Percentiles rank a stretch among this genome's conserved stretches.
Evolutionary conservation across 2,329 filamentous ascomycete genomes (phyloP).

Genomic region (Neodidymelliopsis sp.): DNA sequence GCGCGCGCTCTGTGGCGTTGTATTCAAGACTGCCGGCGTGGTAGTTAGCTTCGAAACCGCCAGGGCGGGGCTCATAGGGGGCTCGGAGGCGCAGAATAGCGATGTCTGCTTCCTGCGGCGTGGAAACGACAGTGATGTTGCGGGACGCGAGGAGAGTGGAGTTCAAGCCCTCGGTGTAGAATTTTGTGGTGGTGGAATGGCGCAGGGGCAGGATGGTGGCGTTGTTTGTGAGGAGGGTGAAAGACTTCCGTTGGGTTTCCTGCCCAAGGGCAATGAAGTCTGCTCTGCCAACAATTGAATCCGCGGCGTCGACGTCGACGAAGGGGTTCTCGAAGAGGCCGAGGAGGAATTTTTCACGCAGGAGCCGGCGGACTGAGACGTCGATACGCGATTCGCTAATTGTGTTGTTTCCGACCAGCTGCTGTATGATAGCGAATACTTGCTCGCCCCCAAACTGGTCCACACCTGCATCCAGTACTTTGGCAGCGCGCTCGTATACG

Average conservation of each 20-base stretch:
- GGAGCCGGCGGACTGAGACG: slow-evolving; percentile 55
- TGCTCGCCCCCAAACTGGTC: slow-evolving; percentile 63
- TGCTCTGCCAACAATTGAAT: slow-evolving; percentile 53
- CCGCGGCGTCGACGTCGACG: slow-evolving; percentile 55
- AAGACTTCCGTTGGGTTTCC: slow-evolving; percentile 49
- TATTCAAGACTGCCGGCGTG: slow-evolving; percentile 54
- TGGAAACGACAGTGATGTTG: slow-evolving; percentile 44
- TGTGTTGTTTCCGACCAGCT: slow-evolving; percentile 54
- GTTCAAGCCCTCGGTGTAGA: slow-evolving; percentile 50
- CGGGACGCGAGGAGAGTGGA: slow-evolving; percentile 40
- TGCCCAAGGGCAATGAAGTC: slow-evolving; percentile 52
- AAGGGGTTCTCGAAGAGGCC: slow-evolving; percentile 62
- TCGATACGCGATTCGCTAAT: slow-evolving; percentile 56
- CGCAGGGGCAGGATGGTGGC: slow-evolving; percentile 41
- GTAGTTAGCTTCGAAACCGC: slow-evolving; percentile 52
- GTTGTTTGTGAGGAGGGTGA: slow-evolving; percentile 50
- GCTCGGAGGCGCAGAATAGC: slow-evolving; percentile 52
- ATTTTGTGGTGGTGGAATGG: slow-evolving; percentile 28
- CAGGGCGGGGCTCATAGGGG: slow-evolving; percentile 52
- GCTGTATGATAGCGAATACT: slow-evolving; percentile 57
- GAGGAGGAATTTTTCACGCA: slow-evolving; percentile 60
- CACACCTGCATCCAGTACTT: slow-evolving; percentile 59
- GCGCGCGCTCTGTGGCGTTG: slow-evolving; percentile 49
- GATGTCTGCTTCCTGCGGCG: slow-evolving; percentile 51
- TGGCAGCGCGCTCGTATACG: slow-evolving; percentile 53